Evolutionary conservation across 2,329 filamentous ascomycete genomes (phyloP).

Genomic region (Juglanconis sp.): DNA sequence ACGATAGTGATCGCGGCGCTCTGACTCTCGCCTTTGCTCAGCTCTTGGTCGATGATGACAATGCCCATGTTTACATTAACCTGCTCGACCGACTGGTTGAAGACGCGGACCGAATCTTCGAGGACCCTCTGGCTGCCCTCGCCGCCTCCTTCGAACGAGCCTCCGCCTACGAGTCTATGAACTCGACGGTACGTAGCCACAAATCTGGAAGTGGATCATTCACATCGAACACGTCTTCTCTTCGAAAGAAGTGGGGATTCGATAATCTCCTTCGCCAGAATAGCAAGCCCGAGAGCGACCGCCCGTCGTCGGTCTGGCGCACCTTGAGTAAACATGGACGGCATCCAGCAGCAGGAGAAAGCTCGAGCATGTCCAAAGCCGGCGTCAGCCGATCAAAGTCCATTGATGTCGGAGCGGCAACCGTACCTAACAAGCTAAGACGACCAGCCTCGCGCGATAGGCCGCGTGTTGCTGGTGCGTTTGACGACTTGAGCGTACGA

Average conservation of each 20-base stretch:
- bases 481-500: conserved; percentile 46
- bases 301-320: conserved; percentile 79
- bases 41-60: conserved; percentile 73
- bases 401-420: conserved; percentile 61
- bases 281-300: conserved; percentile 68
- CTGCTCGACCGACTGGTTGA: conserved; percentile 85
- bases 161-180: conserved; percentile 56
- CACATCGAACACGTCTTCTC: conserved; percentile 80
- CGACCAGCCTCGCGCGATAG: conserved; percentile 58
- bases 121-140: conserved; percentile 47
- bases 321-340: conserved; percentile 81
- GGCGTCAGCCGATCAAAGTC: conserved; percentile 70
- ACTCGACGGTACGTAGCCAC: conserved; percentile 53
- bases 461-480: conserved; percentile 59
- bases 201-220: conserved; percentile 70
- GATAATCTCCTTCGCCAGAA: conserved; percentile 73
- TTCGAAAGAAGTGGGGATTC: conserved; percentile 80
- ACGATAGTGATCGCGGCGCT: conserved; percentile 85
- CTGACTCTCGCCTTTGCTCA: conserved; percentile 87
- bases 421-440: conserved; percentile 46
- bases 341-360: conserved; percentile 56
- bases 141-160: conserved; percentile 38
- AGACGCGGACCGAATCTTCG: conserved; percentile 85
- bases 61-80: conserved; percentile 80
- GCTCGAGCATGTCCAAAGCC: conserved; percentile 63